These are phyloP conservation scores for Planoprotostelium fungivorum DNA, from an alignment of 78 protist species.

Conservation along the genomic window DNA sequence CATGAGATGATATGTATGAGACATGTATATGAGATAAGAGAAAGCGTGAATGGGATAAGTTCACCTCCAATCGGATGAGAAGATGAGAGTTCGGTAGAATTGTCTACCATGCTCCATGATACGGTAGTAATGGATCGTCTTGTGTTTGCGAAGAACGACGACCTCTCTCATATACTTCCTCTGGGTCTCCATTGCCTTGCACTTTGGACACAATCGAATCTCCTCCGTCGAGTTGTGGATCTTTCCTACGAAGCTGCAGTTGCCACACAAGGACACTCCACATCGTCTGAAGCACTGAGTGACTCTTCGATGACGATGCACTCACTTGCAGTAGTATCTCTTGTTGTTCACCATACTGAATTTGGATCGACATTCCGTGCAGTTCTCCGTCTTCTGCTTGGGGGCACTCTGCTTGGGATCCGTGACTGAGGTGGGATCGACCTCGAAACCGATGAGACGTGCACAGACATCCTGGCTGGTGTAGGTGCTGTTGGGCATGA, in stretches of 20 bases:
- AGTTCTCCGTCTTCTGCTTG: background rate
- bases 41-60: background rate
- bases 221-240: background rate
- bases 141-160: background rate
- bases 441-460: background rate
- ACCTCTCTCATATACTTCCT: slow-evolving; percentile 16
- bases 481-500: background rate
- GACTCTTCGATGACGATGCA: too few species aligned
- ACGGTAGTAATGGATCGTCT: slow-evolving; percentile 11
- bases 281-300: too few species aligned
- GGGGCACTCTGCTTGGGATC: background rate
- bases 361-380: background rate
- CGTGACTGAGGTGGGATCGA: background rate
- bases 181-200: background rate
- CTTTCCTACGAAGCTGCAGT: background rate
- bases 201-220: background rate
- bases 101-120: slow-evolving; percentile 28
- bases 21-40: background rate
- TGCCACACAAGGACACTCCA: slow-evolving; percentile 2
- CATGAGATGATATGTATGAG: background rate
- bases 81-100: slow-evolving; percentile 14
- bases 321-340: background rate
- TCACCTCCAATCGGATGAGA: slow-evolving; percentile 1
- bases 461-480: background rate
- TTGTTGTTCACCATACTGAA: background rate